A percentile compares a stretch with the other conserved stretches of the same genome.
Evolutionary conservation across 768 basidiomycete genomes (phyloP).

Genomic region (Naematelia encephala): DNA sequence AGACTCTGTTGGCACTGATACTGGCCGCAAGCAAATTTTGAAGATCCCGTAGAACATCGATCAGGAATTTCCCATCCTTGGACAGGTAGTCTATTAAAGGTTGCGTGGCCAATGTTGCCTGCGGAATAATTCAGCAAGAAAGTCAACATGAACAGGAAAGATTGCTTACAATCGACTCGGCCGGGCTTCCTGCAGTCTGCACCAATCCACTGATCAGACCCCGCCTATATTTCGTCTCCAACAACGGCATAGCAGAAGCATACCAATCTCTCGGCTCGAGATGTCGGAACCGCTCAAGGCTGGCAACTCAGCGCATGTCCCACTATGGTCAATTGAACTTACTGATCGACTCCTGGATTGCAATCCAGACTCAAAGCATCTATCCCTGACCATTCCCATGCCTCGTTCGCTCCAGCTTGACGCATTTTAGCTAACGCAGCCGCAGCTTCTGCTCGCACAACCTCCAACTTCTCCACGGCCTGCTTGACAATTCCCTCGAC

Average conservation of each 20-base stretch:
- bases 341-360: background rate
- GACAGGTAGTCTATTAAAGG: conserved; percentile 61
- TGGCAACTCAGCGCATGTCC: conserved; percentile 4
- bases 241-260: conserved; percentile 21
- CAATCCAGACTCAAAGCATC: background rate
- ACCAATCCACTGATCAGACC: conserved; percentile 60
- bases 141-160: conserved; percentile 19
- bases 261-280: conserved; percentile 33
- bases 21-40: conserved; percentile 58
- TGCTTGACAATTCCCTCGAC: conserved; percentile 72
- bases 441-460: conserved; percentile 74
- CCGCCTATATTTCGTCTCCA: conserved; percentile 20
- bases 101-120: conserved; percentile 60
- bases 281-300: conserved; percentile 27
- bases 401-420: conserved; percentile 1
- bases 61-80: background rate
- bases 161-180: conserved; percentile 72
- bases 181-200: conserved; percentile 76
- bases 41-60: conserved; percentile 59
- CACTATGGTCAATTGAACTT: background rate
- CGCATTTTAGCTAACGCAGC: conserved; percentile 11
- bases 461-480: conserved; percentile 84
- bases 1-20: conserved; percentile 63
- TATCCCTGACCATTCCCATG: conserved; percentile 22
- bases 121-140: conserved; percentile 17